Evolutionary conservation across 352 stramenopile species (phyloP).

Genomic region (Peronospora farinosa): DNA sequence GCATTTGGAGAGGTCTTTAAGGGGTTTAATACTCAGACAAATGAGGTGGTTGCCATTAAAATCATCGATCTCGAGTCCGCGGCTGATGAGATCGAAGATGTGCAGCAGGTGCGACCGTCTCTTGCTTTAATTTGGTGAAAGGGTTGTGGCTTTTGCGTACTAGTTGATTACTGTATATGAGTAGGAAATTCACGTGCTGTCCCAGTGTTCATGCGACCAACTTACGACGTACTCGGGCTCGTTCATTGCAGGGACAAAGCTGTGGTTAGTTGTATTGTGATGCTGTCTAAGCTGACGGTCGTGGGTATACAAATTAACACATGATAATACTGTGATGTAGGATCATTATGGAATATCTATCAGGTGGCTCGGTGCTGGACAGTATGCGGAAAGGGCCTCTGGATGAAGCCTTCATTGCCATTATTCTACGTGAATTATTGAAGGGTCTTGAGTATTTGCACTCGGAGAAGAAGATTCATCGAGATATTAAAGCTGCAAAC

Average conservation of each 20-base stretch:
- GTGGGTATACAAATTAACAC: background rate
- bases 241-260: slow-evolving; percentile 76
- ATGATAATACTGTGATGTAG: slow-evolving; percentile 23
- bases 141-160: background rate
- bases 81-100: slow-evolving; percentile 81
- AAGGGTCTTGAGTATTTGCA: slow-evolving; percentile 77
- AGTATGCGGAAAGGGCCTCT: slow-evolving; percentile 74
- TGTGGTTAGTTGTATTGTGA: slow-evolving; percentile 42
- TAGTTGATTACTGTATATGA: background rate
- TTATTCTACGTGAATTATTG: slow-evolving; percentile 75
- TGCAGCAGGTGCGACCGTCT: slow-evolving; percentile 50
- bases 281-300: background rate
- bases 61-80: slow-evolving; percentile 84
- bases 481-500: slow-evolving; percentile 80
- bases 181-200: slow-evolving; percentile 87
- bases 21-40: slow-evolving; percentile 54
- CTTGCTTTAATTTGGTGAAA: background rate
- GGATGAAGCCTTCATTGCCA: slow-evolving; percentile 76
- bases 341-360: slow-evolving; percentile 94
- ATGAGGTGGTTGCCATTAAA: slow-evolving; percentile 75
- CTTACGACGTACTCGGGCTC: slow-evolving; percentile 87
- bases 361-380: slow-evolving; percentile 87
- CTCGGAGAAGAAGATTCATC: slow-evolving; percentile 81
- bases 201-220: slow-evolving; percentile 84
- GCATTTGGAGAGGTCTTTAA: slow-evolving; percentile 83